These are phyloP conservation scores for Pseudozyma hubeiensis DNA, from an alignment of 1,284 basidiomycete species.

Conservation along the genomic window DNA sequence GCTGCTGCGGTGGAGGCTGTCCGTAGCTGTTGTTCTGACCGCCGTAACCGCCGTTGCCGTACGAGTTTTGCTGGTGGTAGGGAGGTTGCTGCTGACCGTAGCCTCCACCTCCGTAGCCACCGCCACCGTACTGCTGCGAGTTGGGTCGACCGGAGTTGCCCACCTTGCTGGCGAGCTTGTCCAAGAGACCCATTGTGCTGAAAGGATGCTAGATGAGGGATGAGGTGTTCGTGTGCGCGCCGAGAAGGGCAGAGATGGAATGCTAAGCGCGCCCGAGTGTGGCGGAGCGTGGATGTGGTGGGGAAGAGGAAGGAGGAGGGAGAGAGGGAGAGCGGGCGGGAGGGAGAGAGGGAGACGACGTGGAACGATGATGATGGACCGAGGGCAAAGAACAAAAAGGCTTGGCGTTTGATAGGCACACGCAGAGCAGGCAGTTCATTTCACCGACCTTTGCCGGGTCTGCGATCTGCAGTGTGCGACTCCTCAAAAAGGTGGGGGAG, in stretches of 20 bases:
- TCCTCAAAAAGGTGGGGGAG: too few species aligned
- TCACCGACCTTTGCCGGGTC: not conserved
- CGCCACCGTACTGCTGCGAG: conserved; percentile 43
- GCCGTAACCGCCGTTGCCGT: conserved; percentile 17
- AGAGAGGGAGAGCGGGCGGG: too few species aligned
- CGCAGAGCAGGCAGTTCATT: not conserved
- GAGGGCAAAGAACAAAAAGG: conserved; percentile 1
- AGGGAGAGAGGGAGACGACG: too few species aligned
- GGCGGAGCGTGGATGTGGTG: too few species aligned
- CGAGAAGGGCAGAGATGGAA: not conserved
- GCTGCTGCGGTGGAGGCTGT: conserved; percentile 3
- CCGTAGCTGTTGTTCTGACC: conserved; percentile 1
- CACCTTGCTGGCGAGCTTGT: conserved; percentile 59
- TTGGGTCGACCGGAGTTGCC: conserved; percentile 27
- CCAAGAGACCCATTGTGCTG: conserved; percentile 55
- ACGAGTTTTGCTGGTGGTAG: conserved; percentile 27
- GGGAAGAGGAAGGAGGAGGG: too few species aligned
- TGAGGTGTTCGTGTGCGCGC: not conserved
- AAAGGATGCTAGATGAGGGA: not conserved
- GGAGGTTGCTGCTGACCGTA: conserved; percentile 36
- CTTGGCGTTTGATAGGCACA: conserved; percentile 5
- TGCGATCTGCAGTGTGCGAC: too few species aligned
- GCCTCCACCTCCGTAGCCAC: conserved; percentile 19
- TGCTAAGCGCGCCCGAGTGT: not conserved
- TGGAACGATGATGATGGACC: not conserved